Base-by-base conservation (phyloP, 73 alveolate genomes). In the Paramecium sexaurelia region DNA sequence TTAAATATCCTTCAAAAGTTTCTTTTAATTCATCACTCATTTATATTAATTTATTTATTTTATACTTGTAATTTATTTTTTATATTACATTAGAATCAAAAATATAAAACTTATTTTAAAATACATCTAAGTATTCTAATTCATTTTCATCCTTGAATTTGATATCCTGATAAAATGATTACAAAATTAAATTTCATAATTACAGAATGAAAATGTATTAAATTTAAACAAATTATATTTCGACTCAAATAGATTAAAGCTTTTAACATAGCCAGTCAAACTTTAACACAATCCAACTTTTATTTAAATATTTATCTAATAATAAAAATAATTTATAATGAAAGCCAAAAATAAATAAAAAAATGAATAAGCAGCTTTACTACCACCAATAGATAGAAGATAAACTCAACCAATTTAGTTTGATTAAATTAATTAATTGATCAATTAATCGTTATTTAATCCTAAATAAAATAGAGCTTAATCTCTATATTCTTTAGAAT, bases 401-500 rank as follows among this genome's bases (percentile, higher is more conserved):
- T 61, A 61, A 61, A 61, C 83, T 29, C 83, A 61, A 61, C 83
- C 83, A 7, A 61, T 61, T 61, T 26, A 61, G 43, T 61, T 61
- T 9, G 83, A 61, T 61, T 29, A 61, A 32, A 61, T 61, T 29
- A 32, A 61, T 29, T 61, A 61, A 61, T 61, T 61, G 29, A 32
- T 61, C 39, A 26, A 61, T 61, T 20, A 61, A 61, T 61, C 83
- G 5, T n/a, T 32, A 61, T 29, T 26, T 29, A 26, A 10, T 29
- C 39, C 43, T 26, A 61, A 61, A 61, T 61, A 61, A 61, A 61
- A 61, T 29, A 24, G 83, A 61, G 43, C 83, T 61, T 32, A 61
- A 61, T 61, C 83, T 11, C 39, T 61, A 32, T 61, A 61, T 61
- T 61, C 83, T 26, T 61, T 61, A 61, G 83, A 61, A 22, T 29